phyloP scores from a whole-genome alignment of 257 asterid species.

The Ehretia macrophylla region DNA sequence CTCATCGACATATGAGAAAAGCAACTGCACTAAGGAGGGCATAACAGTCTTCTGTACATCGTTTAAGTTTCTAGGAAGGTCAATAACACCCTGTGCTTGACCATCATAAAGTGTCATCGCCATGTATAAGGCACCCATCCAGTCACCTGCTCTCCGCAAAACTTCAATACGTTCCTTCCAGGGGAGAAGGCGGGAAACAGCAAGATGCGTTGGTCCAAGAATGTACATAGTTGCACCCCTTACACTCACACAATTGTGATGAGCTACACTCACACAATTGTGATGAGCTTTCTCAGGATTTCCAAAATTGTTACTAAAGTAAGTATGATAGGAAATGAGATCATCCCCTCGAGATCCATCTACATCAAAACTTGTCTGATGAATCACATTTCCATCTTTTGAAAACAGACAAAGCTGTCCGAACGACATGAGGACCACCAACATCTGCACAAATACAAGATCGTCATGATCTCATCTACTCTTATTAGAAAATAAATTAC shows the following conservation, averaged over 20 bases:
- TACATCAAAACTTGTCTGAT: constrained; percentile 65
- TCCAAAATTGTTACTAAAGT: constrained; percentile 58
- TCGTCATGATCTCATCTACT: constrained; percentile 15
- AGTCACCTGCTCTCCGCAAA: constrained; percentile 88
- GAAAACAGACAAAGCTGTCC: constrained; percentile 65
- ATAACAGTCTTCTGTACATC: constrained; percentile 59
- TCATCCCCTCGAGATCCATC: constrained; percentile 74
- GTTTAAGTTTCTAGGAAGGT: constrained; percentile 78
- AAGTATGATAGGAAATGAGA: constrained; percentile 65
- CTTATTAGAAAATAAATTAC: background rate
- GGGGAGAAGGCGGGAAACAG: constrained; percentile 87
- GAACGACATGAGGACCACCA: constrained; percentile 73
- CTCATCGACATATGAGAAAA: constrained; percentile 77
- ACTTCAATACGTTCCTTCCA: constrained; percentile 97
- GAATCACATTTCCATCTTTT: constrained; percentile 83
- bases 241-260: constrained; percentile 73
- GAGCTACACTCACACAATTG: too few species aligned
- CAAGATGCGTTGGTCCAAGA: constrained; percentile 70
- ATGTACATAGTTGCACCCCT: constrained; percentile 84
- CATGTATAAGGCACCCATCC: constrained; percentile 95
- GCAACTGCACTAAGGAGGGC: constrained; percentile 83
- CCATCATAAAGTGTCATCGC: constrained; percentile 92
- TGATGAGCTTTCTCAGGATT: constrained; percentile 85
- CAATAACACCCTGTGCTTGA: constrained; percentile 76
- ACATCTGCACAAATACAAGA: constrained; percentile 48